These are phyloP conservation scores for Mucor circinelloides DNA, from an alignment of 371 early-diverging fungal genomes.

Conservation along the genomic window DNA sequence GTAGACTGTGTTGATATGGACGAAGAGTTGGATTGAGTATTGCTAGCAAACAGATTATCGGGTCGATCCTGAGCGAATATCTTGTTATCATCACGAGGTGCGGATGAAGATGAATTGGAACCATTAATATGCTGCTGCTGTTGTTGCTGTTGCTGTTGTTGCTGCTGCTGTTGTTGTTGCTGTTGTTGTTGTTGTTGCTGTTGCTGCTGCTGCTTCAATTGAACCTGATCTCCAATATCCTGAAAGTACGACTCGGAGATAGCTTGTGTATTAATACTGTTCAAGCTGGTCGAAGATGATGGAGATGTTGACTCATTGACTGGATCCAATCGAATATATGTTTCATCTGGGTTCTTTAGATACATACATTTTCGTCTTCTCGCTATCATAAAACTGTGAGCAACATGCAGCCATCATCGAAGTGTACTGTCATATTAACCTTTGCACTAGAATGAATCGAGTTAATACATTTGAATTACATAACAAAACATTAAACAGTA, in stretches of 20 bases:
- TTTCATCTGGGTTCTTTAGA: conserved; percentile 51
- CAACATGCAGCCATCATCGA: background rate
- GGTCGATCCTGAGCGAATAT: conserved; percentile 24
- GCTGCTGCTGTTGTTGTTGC: background rate
- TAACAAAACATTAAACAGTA: conserved; percentile 16
- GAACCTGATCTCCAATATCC: conserved; percentile 28
- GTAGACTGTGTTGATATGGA: background rate
- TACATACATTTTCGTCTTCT: conserved; percentile 50
- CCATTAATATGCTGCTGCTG: background rate
- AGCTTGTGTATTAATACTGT: background rate
- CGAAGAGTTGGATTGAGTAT: background rate
- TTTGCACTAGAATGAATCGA: conserved; percentile 40
- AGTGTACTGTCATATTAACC: conserved; percentile 24
- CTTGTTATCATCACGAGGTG: conserved; percentile 10
- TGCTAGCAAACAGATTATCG: conserved; percentile 33
- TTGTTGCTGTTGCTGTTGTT: background rate
- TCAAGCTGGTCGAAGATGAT: background rate
- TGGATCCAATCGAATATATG: conserved; percentile 48
- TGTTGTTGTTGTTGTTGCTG: background rate
- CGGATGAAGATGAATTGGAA: background rate
- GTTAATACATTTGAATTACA: background rate
- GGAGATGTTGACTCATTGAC: conserved; percentile 14
- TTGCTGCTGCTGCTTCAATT: conserved; percentile 7
- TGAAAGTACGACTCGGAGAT: conserved; percentile 28
- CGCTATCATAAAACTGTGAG: conserved; percentile 24